Percentiles rank a stretch among this genome's conserved stretches.
Conservation (phyloP, 352 stramenopile genomes). For the Globisporangium emineosum region DNA sequence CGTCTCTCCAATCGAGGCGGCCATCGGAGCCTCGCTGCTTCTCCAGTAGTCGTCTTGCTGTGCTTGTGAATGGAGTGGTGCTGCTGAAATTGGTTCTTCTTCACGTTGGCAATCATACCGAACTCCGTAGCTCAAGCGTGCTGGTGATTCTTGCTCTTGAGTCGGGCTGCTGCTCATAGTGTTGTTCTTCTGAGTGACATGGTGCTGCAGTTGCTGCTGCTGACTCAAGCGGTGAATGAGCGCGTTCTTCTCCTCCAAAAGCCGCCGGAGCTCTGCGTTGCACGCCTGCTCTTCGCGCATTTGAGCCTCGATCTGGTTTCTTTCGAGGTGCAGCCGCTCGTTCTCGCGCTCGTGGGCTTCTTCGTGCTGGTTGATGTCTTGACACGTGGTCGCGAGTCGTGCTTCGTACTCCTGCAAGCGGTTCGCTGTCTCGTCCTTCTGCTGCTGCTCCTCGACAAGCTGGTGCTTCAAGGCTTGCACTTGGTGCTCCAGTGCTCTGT, state of each 20-base stretch:
- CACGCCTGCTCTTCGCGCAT: conserved; percentile 50
- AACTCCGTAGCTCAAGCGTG: neutral
- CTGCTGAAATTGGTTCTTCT: neutral
- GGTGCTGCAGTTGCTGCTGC: conserved; percentile 23
- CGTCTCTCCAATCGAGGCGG: neutral
- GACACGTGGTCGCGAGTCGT: conserved; percentile 62
- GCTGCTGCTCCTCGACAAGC: conserved; percentile 43
- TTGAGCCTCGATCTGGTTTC: conserved; percentile 28
- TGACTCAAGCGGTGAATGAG: conserved; percentile 45
- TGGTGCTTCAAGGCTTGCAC: conserved; percentile 29
- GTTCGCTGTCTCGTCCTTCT: conserved; percentile 63
- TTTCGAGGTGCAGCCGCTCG: conserved; percentile 35
- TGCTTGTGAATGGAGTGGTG: neutral
- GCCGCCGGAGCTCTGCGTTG: conserved; percentile 46
- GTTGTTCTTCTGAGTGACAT: neutral
- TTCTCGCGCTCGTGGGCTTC: conserved; percentile 55
- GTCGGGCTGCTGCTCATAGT: neutral
- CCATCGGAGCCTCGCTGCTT: neutral
- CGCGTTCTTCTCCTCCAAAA: conserved; percentile 74
- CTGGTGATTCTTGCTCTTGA: neutral
- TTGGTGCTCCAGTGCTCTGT: conserved; percentile 26
- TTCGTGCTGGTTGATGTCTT: conserved; percentile 72
- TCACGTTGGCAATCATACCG: neutral
- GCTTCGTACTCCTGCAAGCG: conserved; percentile 73
- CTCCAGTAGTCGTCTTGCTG: neutral